A percentile compares a stretch with the other conserved stretches of the same genome.
Conservation (phyloP, 2,329 filamentous ascomycete genomes). For the Dactylellina haptotyla region DNA sequence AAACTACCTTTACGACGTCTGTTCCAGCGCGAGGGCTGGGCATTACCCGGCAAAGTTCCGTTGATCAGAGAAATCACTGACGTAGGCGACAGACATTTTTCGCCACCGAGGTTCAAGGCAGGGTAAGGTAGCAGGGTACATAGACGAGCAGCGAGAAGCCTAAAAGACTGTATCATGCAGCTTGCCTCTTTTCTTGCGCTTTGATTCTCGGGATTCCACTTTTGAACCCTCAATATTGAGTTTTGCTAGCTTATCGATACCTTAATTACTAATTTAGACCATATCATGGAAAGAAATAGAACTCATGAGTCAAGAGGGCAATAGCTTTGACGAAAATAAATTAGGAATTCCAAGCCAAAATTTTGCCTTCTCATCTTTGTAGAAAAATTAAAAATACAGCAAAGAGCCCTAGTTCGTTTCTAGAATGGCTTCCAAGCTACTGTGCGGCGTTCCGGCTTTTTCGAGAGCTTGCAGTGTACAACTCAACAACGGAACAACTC, state of each 20-base stretch:
- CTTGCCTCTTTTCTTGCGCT: slow-evolving; percentile 27
- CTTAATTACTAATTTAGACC: slow-evolving; percentile 28
- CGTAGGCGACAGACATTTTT: slow-evolving; percentile 29
- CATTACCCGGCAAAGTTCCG: slow-evolving; percentile 5
- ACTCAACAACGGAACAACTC: background rate
- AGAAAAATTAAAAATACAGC: too few relatives aligned
- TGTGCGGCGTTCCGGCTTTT: background rate
- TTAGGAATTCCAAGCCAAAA: too few relatives aligned
- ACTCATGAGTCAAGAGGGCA: slow-evolving; percentile 5
- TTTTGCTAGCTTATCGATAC: slow-evolving; percentile 38
- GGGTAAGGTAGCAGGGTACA: slow-evolving; percentile 24
- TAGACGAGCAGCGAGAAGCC: slow-evolving; percentile 50
- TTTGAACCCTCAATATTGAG: background rate
- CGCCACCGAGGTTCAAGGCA: slow-evolving; percentile 14
- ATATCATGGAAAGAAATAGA: slow-evolving; percentile 9
- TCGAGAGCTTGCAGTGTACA: slow-evolving; percentile 13
- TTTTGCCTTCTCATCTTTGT: too few relatives aligned
- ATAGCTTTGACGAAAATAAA: too few relatives aligned
- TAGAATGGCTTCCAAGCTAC: slow-evolving; percentile 11
- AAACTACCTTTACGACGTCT: slow-evolving; percentile 4
- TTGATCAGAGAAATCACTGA: slow-evolving; percentile 39
- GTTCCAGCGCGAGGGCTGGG: slow-evolving; percentile 3
- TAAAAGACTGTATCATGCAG: slow-evolving; percentile 10
- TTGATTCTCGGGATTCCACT: slow-evolving; percentile 31
- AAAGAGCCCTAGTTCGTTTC: slow-evolving; percentile 19